Base-by-base conservation (phyloP, 2,329 filamentous ascomycete genomes). In the Claviceps maximensis region DNA sequence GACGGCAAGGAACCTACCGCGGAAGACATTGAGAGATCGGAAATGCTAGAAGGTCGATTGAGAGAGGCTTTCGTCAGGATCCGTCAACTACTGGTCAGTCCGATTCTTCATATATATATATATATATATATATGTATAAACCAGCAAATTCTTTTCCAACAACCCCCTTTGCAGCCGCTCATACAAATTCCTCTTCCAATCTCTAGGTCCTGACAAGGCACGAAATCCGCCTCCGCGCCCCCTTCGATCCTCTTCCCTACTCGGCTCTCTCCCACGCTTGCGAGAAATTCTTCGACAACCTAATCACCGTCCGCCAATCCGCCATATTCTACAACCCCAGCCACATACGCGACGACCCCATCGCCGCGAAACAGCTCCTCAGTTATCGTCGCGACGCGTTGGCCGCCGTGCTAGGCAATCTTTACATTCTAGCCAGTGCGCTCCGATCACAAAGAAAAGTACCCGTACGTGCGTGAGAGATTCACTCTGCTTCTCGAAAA, bases 31-130 rank as follows among this genome's bases (percentile, higher is more conserved):
- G 66, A 69, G 54, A 64, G 68, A 23, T 81, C 78, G 7, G 77
- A 82, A 62, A 74, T 78, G 61, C 71, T 81, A 2, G 79, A 82
- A 62, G 78, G 76, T 13, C 72, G 76, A 31, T 65, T 82, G n/a
- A 70, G 79, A 44, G 79, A 82, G 65, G 77, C 77, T 3, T 81
- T 82, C 49, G 74, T 81, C 7, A 67, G 78, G 44, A 74, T 82
- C 51, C 68, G 78, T 42, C 76, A 82, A 58, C 67, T 82, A 10
- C 63, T 81, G 53, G 76, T 76, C 58, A 59, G 57, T 29, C 23
- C 10, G 25, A n/a, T 25, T n/a, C 23, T 8, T 31, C 10, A n/a
- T 13, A 36, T 31, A 31, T 9, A 15, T 25, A 25, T 27, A 49
- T 17, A 7, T 5, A 44, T 7, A 13, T 9, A 23, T 5, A 15